Conservation (phyloP, 2,329 filamentous ascomycete genomes). For the Talaromyces piceae region DNA sequence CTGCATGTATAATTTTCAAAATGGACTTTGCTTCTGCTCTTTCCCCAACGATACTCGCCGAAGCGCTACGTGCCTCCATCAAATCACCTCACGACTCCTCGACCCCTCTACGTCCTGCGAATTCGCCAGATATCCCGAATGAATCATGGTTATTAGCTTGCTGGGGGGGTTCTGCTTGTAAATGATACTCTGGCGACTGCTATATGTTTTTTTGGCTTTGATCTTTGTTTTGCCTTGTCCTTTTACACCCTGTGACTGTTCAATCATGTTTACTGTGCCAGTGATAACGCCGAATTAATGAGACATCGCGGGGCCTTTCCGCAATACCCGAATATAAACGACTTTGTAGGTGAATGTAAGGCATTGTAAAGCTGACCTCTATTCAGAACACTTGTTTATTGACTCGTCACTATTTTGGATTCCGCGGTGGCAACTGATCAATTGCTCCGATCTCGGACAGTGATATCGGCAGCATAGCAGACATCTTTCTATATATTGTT, state of each 20-base stretch:
- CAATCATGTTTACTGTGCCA: slow-evolving; percentile 21
- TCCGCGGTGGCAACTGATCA: background rate
- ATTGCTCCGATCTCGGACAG: background rate
- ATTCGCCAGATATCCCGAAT: slow-evolving; percentile 4
- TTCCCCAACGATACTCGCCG: background rate
- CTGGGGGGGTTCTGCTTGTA: slow-evolving; percentile 29
- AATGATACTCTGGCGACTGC: slow-evolving; percentile 36
- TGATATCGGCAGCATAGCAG: too few species aligned
- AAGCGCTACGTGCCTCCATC: slow-evolving; percentile 1
- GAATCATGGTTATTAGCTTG: slow-evolving; percentile 7
- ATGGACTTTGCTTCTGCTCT: background rate
- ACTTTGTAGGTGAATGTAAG: background rate
- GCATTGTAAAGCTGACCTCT: too few species aligned
- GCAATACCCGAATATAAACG: background rate
- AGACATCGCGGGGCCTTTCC: slow-evolving; percentile 7
- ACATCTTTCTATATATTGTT: too few species aligned
- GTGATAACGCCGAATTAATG: slow-evolving; percentile 14
- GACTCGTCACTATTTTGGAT: too few species aligned
- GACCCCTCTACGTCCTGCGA: background rate
- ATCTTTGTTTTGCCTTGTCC: slow-evolving; percentile 2
- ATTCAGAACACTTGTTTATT: too few species aligned
- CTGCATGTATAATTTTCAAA: slow-evolving; percentile 1
- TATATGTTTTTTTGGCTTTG: slow-evolving; percentile 9
- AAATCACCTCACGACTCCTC: background rate
- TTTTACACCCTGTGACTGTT: slow-evolving; percentile 15